These are phyloP conservation scores for Aspergillus sp. DNA, from an alignment of 2,329 filamentous ascomycete species.

Conservation along the genomic window DNA sequence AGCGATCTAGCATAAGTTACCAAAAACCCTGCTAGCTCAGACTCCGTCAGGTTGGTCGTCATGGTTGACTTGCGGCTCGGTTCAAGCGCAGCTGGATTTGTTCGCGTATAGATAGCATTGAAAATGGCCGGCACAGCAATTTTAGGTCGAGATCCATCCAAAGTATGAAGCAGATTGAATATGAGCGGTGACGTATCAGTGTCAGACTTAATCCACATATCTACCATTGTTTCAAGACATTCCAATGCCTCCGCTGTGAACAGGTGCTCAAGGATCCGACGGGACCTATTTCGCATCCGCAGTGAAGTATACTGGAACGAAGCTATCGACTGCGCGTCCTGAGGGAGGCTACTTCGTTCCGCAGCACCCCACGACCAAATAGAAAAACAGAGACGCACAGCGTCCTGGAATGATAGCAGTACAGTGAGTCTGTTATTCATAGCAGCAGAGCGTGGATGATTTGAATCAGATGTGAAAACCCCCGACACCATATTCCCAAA, in stretches of 20 bases:
- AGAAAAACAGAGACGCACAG: constrained; percentile 83
- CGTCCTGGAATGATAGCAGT: constrained; percentile 93
- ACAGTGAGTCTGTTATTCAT: constrained; percentile 93
- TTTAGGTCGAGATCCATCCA: constrained; percentile 87
- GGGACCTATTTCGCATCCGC: constrained; percentile 83
- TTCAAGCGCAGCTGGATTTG: constrained; percentile 78
- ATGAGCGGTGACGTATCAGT: constrained; percentile 62
- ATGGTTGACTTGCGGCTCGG: constrained; percentile 79
- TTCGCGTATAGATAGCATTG: constrained; percentile 93
- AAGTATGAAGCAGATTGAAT: constrained; percentile 82
- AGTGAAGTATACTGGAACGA: constrained; percentile 90
- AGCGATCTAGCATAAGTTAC: constrained; percentile 86
- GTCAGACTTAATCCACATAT: constrained; percentile 68
- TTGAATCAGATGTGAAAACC: constrained; percentile 77
- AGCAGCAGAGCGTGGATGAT: constrained; percentile 75
- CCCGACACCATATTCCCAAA: constrained; percentile 94
- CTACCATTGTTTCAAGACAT: constrained; percentile 86
- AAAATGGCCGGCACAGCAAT: constrained; percentile 92
- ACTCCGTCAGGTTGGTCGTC: constrained; percentile 79
- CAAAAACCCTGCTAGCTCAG: constrained; percentile 82
- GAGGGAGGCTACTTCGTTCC: constrained; percentile 41
- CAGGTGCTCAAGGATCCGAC: constrained; percentile 85
- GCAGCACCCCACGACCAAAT: constrained; percentile 92
- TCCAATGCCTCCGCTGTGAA: constrained; percentile 91
- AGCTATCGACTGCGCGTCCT: constrained; percentile 68